Conservation (phyloP, 2,329 filamentous ascomycete genomes). For the Microascus cirrosus region DNA sequence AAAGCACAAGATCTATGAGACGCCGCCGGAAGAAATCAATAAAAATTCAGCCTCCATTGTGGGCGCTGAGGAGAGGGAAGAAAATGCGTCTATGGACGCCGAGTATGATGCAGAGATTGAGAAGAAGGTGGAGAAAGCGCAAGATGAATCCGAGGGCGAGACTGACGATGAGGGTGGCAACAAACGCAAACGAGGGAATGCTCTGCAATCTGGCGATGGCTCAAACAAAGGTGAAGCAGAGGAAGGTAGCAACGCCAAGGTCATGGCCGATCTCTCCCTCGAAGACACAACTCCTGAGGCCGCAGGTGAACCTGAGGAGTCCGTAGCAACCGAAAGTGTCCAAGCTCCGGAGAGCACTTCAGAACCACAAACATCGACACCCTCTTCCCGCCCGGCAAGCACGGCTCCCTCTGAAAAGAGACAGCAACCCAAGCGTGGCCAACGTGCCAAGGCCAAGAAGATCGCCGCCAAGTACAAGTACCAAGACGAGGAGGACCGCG, state of each 20-base stretch:
- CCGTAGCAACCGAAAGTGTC: constrained; percentile 5
- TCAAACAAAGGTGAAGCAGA: constrained; percentile 3
- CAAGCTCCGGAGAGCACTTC: constrained; percentile 9
- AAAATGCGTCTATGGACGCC: constrained; percentile 15
- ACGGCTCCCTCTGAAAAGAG: constrained; percentile 29
- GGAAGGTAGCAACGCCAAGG: neutral
- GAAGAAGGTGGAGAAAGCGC: constrained; percentile 12
- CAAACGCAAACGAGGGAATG: neutral
- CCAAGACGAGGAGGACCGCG: constrained; percentile 89
- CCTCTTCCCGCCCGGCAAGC: constrained; percentile 6
- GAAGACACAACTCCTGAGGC: constrained; percentile 5
- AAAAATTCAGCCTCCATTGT: too few species aligned
- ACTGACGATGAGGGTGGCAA: constrained; percentile 21
- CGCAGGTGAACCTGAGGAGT: constrained; percentile 2
- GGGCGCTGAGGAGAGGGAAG: constrained; percentile 15
- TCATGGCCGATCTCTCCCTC: neutral
- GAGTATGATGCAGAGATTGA: constrained; percentile 16
- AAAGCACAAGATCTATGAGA: constrained; percentile 42
- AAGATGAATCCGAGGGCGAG: constrained; percentile 13
- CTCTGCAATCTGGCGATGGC: neutral
- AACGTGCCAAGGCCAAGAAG: constrained; percentile 76
- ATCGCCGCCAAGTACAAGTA: constrained; percentile 81
- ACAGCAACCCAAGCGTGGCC: constrained; percentile 51
- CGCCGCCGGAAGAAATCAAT: neutral
- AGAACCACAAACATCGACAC: constrained; percentile 3